Base-by-base conservation (phyloP, 352 stramenopile species). In the Phytophthora boehmeriae region DNA sequence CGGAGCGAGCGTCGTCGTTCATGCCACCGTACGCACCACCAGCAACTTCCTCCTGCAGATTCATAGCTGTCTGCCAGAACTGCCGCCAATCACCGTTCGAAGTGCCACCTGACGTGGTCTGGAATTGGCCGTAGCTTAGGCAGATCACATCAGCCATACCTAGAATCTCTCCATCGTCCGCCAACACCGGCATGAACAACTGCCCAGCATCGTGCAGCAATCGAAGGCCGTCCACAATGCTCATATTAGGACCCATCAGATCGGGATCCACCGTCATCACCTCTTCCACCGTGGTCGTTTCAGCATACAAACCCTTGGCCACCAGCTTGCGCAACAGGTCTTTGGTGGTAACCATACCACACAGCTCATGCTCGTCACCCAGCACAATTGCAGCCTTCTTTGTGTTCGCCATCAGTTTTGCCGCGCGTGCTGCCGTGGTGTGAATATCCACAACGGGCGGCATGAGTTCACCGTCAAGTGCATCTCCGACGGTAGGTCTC, bases 51-150 rank as follows among this genome's bases (percentile, higher is more conserved):
- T 96, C 88, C 53, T 96, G 85, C 8, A 95, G 56, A 41, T 93
- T 91, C 75, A 96, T 90, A 0, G 86, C 86, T 1, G 80, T 92
- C 55, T 96, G 86, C 88, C 88, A 96, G 59, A 96, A 96, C 59
- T 93, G 83, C 17, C 84, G 75, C 88, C 88, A 96, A 63, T 95
- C 88, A 19, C 86, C 86, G 38, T 86, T 87, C 1, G 74, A 83
- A 22, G 63, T 83, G 19, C 80, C 82, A 48, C 75, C 73, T n/a
- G 80, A 86, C 6, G 87, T 90, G 51, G 86, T 92, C 16, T 85
- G 82, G 60, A 96, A 96, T 71, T 96, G 88, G 10, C 85, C 84
- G 45, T 94, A 96, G 55, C 86, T 96, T 56, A 96, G 54, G 27
- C 86, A 94, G 45, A 96, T 75, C 52, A 96, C 88, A 59, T 96